Percentiles rank a stretch among this genome's conserved stretches.
These are phyloP conservation scores for Corynespora cassiicola DNA, from an alignment of 2,329 filamentous ascomycete species.

Conservation along the genomic window DNA sequence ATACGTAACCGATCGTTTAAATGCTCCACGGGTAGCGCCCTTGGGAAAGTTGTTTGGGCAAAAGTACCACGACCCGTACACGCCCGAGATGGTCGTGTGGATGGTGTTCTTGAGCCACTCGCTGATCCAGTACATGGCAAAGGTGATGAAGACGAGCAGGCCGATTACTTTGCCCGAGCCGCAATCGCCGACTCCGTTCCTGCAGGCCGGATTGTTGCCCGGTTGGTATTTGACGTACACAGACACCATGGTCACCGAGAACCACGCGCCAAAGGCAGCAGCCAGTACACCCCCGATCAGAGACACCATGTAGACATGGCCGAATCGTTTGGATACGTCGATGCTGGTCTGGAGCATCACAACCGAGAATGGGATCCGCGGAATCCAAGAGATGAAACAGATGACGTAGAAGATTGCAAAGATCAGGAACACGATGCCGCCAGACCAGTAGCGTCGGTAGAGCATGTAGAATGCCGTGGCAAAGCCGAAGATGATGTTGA, in stretches of 20 bases:
- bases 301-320: slow-evolving; percentile 86
- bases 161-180: slow-evolving; percentile 81
- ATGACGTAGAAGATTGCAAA: slow-evolving; percentile 82
- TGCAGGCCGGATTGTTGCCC: slow-evolving; percentile 63
- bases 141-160: slow-evolving; percentile 84
- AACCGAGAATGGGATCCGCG: slow-evolving; percentile 89
- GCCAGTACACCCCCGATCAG: slow-evolving; percentile 81
- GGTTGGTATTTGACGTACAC: slow-evolving; percentile 87
- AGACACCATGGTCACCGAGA: slow-evolving; percentile 81
- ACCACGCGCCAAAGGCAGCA: slow-evolving; percentile 82
- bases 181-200: slow-evolving; percentile 65
- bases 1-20: slow-evolving; percentile 83
- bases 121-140: slow-evolving; percentile 91
- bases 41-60: slow-evolving; percentile 72
- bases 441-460: slow-evolving; percentile 75
- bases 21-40: slow-evolving; percentile 81
- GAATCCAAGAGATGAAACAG: slow-evolving; percentile 87
- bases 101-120: slow-evolving; percentile 95
- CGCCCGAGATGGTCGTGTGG: slow-evolving; percentile 83
- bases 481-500: slow-evolving; percentile 81
- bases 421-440: slow-evolving; percentile 85
- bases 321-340: slow-evolving; percentile 81
- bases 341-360: slow-evolving; percentile 88
- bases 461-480: slow-evolving; percentile 89
- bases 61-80: slow-evolving; percentile 96